Base-by-base conservation (phyloP, 371 early-diverging fungal genomes). In the Coemansia sp. region DNA sequence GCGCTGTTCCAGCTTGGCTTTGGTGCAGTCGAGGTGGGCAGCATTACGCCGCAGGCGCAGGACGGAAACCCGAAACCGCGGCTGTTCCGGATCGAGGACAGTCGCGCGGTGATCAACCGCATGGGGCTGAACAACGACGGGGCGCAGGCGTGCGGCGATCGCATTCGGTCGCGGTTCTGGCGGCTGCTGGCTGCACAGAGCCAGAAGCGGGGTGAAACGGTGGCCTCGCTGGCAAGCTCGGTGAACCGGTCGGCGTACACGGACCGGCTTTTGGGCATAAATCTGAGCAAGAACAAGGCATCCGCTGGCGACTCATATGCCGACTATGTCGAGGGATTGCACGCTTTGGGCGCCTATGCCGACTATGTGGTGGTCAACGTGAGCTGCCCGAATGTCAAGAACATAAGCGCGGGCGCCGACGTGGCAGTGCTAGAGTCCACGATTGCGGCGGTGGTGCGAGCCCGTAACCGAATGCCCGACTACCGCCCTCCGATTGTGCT, bases 111-210 rank as follows among this genome's bases (percentile, higher is more conserved):
- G 49, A 90, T 94, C 63, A 94, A 94, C 79, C 87, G 94, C 34
- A 92, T 92, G 77, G 94, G 94, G 5, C 86, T 94, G 82, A 92
- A 92, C 79, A 90, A 89, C 50, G 88, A 86, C 24, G 94, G 94
- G 16, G 85, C 85, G 64, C 75, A 68, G 14, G 76, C 56, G 9
- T 88, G 86, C 29, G 77, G 65, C 18, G 62, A 79, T 5, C 83
- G 90, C 18, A 81, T 94, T 18, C 79, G 80, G 33, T 69, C 83
- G 51, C 83, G 92, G 37, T 72, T 90, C 69, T 83, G 88, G 80
- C 79, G 81, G 14, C 85, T 80, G 67, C 61, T 86, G 54, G 71
- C 82, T 37, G 65, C 83, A 46, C 79, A 81, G 49, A 68, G 80
- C 64, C 71, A 75, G 46, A 57, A 69, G 56, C 66, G 77, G 44